Conservation (phyloP, 768 basidiomycete species). For the Tulasnella sp. region DNA sequence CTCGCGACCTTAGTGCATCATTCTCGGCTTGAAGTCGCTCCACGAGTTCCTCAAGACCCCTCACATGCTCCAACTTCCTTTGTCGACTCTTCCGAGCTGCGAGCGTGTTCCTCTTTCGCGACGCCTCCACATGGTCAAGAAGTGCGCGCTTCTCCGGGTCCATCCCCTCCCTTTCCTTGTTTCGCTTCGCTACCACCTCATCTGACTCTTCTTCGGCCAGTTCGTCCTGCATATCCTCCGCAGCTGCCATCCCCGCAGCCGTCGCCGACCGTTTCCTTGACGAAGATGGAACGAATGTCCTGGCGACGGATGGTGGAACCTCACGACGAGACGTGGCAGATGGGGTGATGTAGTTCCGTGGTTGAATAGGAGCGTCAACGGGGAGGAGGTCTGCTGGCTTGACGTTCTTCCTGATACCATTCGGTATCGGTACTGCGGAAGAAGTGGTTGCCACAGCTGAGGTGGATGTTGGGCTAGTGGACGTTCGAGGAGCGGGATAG, state of each 20-base stretch:
- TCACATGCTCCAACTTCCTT: constrained; percentile 61
- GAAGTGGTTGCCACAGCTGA: constrained; percentile 21
- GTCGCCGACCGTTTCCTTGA: constrained; percentile 30
- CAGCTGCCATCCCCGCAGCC: constrained; percentile 27
- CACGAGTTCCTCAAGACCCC: constrained; percentile 44
- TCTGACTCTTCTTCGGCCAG: constrained; percentile 32
- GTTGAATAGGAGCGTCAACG: constrained; percentile 68
- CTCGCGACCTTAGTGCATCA: background rate
- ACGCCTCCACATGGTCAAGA: constrained; percentile 52
- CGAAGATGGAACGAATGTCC: constrained; percentile 7
- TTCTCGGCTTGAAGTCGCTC: constrained; percentile 12
- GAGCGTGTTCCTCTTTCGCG: constrained; percentile 73
- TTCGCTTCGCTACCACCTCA: constrained; percentile 32
- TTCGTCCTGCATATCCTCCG: constrained; percentile 28
- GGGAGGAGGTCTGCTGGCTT: constrained; percentile 54
- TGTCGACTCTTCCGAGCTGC: constrained; percentile 72
- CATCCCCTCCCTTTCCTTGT: constrained; percentile 29
- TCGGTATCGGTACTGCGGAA: constrained; percentile 29
- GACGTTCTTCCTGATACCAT: constrained; percentile 59
- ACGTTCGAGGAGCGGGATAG: background rate
- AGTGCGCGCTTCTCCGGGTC: constrained; percentile 2
- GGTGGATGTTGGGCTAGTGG: background rate
- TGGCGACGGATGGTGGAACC: constrained; percentile 48
- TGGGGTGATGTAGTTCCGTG: constrained; percentile 59
- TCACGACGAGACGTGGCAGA: constrained; percentile 73